phyloP scores from a whole-genome alignment of 1,139 yeast species.

The Suhomyces bolitotheri region DNA sequence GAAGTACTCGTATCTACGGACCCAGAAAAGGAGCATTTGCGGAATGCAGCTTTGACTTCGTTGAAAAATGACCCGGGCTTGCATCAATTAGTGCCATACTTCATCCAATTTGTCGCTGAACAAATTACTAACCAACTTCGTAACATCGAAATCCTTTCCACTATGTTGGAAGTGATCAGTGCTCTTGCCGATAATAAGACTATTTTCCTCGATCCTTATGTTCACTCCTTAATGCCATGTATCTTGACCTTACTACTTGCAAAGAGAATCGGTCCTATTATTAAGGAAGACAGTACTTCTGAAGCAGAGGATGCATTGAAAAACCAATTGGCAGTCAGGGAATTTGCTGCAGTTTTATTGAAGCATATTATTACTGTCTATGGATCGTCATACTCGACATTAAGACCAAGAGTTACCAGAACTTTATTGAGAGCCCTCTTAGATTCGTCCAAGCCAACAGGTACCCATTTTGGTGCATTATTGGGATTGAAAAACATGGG shows the following conservation, averaged over 20 bases:
- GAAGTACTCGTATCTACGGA: constrained; percentile 69
- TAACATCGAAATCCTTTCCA: constrained; percentile 69
- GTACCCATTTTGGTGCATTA: constrained; percentile 91
- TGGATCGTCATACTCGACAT: constrained; percentile 84
- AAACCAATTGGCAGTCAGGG: constrained; percentile 67
- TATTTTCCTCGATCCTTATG: constrained; percentile 90
- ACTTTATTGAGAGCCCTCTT: constrained; percentile 88
- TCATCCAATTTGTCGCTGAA: constrained; percentile 94
- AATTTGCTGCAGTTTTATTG: constrained; percentile 81
- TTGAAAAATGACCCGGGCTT: constrained; percentile 91
- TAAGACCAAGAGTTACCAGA: constrained; percentile 92
- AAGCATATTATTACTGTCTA: constrained; percentile 75
- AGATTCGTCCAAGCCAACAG: constrained; percentile 73
- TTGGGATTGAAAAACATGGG: constrained; percentile 85
- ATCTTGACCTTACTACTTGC: constrained; percentile 86
- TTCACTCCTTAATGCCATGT: constrained; percentile 96
- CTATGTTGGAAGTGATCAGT: constrained; percentile 87
- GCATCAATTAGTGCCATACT: constrained; percentile 94
- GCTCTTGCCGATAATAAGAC: constrained; percentile 84
- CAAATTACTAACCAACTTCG: constrained; percentile 88
- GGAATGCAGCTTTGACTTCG: constrained; percentile 79
- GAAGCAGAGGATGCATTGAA: constrained; percentile 34
- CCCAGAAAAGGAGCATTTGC: constrained; percentile 58
- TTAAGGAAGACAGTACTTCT: constrained; percentile 29
- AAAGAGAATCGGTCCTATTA: constrained; percentile 73